Evolutionary conservation across 441 rosid genomes (phyloP).

Genomic region (Iberis amara): DNA sequence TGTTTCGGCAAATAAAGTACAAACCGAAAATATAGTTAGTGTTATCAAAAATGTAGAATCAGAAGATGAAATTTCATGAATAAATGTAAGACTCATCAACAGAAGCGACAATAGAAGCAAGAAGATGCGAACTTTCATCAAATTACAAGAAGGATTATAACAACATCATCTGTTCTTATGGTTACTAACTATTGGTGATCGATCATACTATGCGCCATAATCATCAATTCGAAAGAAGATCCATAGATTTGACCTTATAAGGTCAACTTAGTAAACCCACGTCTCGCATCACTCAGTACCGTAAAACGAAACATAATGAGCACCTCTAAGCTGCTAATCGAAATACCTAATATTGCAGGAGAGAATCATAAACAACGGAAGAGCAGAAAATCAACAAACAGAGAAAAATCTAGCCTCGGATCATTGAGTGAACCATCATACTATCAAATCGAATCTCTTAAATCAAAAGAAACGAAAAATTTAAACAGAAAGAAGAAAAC

Average conservation of each 20-base stretch:
- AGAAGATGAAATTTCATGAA: conserved; percentile 4
- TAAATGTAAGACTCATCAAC: background rate
- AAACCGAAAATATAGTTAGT: conserved; percentile 5
- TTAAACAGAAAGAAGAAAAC: background rate
- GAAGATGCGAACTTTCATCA: background rate
- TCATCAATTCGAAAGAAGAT: too few species aligned
- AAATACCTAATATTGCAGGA: background rate
- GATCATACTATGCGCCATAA: too few species aligned
- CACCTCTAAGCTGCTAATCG: background rate
- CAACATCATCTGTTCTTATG: too few species aligned
- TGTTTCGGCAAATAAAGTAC: conserved; percentile 1
- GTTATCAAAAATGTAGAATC: background rate
- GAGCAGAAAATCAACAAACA: conserved; percentile 6
- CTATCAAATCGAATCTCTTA: conserved; percentile 1
- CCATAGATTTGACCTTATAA: too few species aligned
- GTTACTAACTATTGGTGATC: too few species aligned
- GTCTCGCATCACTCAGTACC: background rate
- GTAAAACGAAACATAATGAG: background rate
- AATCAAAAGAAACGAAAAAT: background rate
- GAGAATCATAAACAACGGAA: background rate
- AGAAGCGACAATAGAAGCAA: background rate
- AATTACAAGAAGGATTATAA: too few species aligned
- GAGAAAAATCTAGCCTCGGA: conserved; percentile 1
- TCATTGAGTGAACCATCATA: conserved; percentile 10
- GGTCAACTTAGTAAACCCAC: conserved; percentile 26